Evolutionary conservation across 768 basidiomycete species (phyloP).

Genomic region (Lentinula raphanica): DNA sequence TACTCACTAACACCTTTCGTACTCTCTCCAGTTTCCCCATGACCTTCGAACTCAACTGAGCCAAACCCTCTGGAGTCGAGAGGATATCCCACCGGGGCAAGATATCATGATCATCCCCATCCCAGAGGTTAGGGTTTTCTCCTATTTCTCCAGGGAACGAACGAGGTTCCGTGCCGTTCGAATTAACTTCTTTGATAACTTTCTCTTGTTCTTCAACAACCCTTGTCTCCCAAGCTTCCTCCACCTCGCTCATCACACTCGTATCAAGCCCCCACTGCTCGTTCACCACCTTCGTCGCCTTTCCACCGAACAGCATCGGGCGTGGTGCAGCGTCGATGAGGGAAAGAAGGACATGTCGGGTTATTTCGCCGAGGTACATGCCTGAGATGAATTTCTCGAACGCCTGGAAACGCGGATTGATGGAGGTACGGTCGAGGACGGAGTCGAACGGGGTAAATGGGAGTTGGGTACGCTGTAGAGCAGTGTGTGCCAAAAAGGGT

Average conservation of each 20-base stretch:
- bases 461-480: slow-evolving; percentile 80
- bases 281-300: slow-evolving; percentile 68
- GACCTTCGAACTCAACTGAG: background rate
- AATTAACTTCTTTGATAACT: background rate
- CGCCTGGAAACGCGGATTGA: slow-evolving; percentile 89
- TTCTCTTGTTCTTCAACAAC: background rate
- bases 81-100: slow-evolving; percentile 28
- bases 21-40: slow-evolving; percentile 44
- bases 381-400: slow-evolving; percentile 99
- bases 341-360: slow-evolving; percentile 78
- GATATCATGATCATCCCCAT: slow-evolving; percentile 21
- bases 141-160: slow-evolving; percentile 13
- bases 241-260: slow-evolving; percentile 82
- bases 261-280: slow-evolving; percentile 93
- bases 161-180: background rate
- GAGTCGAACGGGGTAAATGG: slow-evolving; percentile 90
- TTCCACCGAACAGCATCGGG: slow-evolving; percentile 75
- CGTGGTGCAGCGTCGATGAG: slow-evolving; percentile 73
- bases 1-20: slow-evolving; percentile 53
- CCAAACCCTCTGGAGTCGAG: background rate
- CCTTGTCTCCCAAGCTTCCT: slow-evolving; percentile 58
- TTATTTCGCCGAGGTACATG: slow-evolving; percentile 97
- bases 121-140: slow-evolving; percentile 11
- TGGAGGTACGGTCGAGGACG: slow-evolving; percentile 86
- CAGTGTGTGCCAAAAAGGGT: too few relatives aligned